Evolutionary conservation across 768 basidiomycete genomes (phyloP), one percentile per base, ranked within the genome.

Genomic region (Lactarius akahatsu): DNA sequence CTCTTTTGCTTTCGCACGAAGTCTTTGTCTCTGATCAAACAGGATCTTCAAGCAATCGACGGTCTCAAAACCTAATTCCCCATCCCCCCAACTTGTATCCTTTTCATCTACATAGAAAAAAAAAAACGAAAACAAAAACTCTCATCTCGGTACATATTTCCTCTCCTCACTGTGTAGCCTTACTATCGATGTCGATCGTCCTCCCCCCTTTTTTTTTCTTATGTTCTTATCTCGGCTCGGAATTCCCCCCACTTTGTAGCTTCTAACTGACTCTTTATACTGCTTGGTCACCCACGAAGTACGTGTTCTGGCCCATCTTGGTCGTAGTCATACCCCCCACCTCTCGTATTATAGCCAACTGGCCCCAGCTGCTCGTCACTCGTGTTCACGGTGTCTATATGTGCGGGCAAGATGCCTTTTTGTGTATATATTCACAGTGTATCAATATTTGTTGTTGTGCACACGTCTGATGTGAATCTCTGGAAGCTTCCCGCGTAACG

Each of bases 21-120:
- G 13, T 36, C 34, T 45, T 43, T 4, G 57, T 63, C 16, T 52
- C 45, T 67, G 57, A 62, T 63, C 45, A 26, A 52, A 28, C 50
- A 52, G 23, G 50, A 26, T 50, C n/a, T 23, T 23, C 50, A 23
- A 52, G 50, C 50, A 52, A 6, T 15, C 50, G 50, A 52, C 50
- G 50, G 50, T 52, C 11, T 10, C 47, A 26, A 52, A 52, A 5
- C 13, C 23, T 26, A n/a, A 9, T 50, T 52, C n/a, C 26, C 23
- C 23, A 6, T 3, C 50, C 50, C 36, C 13, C 26, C 11, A 52
- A 52, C 26, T 52, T 52, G 50, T 52, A 52, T 52, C 26, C 50
- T 26, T 52, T 28, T 52, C 11, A 52, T 15, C 26, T 15, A 52
- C 50, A 5, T 52, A 52, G 50, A 52, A 52, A 52, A 15, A n/a